These are phyloP conservation scores for Aspergillus persii DNA, from an alignment of 2,329 filamentous ascomycete genomes.

Conservation along the genomic window DNA sequence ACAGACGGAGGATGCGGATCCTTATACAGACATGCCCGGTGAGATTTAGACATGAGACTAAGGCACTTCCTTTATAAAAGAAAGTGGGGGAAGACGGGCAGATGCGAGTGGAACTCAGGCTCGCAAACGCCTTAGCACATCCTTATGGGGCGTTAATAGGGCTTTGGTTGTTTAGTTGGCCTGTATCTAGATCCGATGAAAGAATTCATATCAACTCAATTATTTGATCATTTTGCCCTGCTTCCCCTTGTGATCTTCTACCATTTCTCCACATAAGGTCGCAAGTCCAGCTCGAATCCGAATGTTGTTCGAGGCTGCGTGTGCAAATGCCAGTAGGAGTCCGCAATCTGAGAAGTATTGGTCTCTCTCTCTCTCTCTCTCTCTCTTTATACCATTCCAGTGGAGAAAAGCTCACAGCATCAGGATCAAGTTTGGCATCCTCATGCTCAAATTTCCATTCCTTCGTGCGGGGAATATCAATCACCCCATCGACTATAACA, in stretches of 20 bases:
- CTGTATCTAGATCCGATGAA: no score
- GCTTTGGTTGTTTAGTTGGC: no score
- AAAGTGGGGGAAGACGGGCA: no score
- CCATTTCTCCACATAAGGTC: conserved; percentile 83
- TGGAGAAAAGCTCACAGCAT: conserved; percentile 58
- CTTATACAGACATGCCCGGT: no score
- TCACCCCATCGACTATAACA: conserved; percentile 78
- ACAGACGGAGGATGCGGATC: no score
- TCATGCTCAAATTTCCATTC: conserved; percentile 55
- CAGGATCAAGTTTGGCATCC: conserved; percentile 69
- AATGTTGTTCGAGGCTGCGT: conserved; percentile 76
- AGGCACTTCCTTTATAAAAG: no score
- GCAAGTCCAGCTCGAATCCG: conserved; percentile 76
- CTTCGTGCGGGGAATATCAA: conserved; percentile 73
- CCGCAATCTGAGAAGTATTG: conserved; percentile 64
- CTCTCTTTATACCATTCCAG: conserved; percentile 18
- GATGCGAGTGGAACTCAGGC: no score
- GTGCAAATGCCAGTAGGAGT: conserved; percentile 81
- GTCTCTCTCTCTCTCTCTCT: not conserved
- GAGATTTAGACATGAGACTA: no score
- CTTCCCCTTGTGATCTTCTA: conserved; percentile 36
- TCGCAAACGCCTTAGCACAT: no score
- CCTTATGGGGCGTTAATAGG: no score
- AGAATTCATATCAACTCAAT: no score
- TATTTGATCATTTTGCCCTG: no score